A percentile compares a stretch with the other conserved stretches of the same genome.
Conservation (phyloP, 2,329 filamentous ascomycete genomes). For the Cladosporium velox region DNA sequence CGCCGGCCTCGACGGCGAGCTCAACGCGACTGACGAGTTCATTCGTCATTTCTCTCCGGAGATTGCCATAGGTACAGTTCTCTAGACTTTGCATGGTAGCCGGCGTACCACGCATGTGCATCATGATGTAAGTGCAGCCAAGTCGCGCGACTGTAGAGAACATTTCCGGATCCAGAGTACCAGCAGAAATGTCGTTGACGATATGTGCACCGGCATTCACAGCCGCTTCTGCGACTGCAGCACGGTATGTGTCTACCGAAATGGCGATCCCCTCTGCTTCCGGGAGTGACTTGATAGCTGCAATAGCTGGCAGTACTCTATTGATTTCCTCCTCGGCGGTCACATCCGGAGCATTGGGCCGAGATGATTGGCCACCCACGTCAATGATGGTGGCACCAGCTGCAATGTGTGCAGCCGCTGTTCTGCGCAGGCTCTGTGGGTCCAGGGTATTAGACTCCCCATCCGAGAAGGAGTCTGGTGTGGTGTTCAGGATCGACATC, state of each 20-base stretch:
- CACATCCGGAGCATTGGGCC: slow-evolving; percentile 71
- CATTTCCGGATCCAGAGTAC: slow-evolving; percentile 77
- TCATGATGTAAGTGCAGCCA: slow-evolving; percentile 77
- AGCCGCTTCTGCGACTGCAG: slow-evolving; percentile 75
- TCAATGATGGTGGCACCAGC: slow-evolving; percentile 83
- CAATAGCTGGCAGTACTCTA: slow-evolving; percentile 78
- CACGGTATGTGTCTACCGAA: slow-evolving; percentile 91
- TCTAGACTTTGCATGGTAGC: slow-evolving; percentile 72
- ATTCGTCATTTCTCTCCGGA: slow-evolving; percentile 64
- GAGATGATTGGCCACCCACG: slow-evolving; percentile 89
- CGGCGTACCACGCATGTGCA: slow-evolving; percentile 92
- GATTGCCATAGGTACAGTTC: slow-evolving; percentile 59
- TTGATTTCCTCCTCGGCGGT: slow-evolving; percentile 71
- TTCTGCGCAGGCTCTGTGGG: slow-evolving; percentile 54
- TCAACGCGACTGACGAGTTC: slow-evolving; percentile 72
- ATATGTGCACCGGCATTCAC: slow-evolving; percentile 81
- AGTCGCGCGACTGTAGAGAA: slow-evolving; percentile 74
- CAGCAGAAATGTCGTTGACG: slow-evolving; percentile 91
- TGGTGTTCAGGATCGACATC: slow-evolving; percentile 95
- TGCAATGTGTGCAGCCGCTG: slow-evolving; percentile 63
- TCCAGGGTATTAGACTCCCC: slow-evolving; percentile 66
- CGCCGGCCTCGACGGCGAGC: slow-evolving; percentile 77
- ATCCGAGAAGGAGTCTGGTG: slow-evolving; percentile 96
- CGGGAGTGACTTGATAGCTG: slow-evolving; percentile 67
- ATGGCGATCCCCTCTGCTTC: slow-evolving; percentile 67